Base-by-base conservation (phyloP, 2,329 filamentous ascomycete species). In the Pezicula neosporulosa region DNA sequence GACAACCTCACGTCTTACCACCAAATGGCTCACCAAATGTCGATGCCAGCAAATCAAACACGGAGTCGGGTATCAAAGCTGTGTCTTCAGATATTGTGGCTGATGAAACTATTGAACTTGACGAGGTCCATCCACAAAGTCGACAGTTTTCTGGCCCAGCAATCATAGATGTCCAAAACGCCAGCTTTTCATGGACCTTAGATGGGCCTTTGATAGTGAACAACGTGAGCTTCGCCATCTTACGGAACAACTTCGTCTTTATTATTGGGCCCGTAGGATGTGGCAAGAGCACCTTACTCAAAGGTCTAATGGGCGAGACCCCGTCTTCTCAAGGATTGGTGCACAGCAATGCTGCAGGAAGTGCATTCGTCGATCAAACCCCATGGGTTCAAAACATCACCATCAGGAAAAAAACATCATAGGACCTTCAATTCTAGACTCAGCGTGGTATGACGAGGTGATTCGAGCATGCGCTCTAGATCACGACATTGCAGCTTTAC, bases 381-480 rank as follows among this genome's bases (percentile, higher is more conserved):
- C 69, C 75, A 0, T 78, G 75, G 73, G 66, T 77, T 4, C 63
- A 66, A 4, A 77, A 77, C 51, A 66, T 61, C 1, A 71, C 69
- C 0, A 63, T 77, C 16, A 61, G 66, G 10, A 57, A 72, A 0
- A 72, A 0, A 73, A 72, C 38, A 71, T 78, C 7, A 51, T 71
- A 0, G 72, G 70, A 0, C 54, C 56, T 16, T 58, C 59, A 35
- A 67, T 68, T 1, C 77, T 72, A 47, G 72, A 85, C 27, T 70
- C 75, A 19, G 66, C 68, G 12, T 86, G 84, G 82, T 88, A 88
- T 62, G 72, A 82, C 44, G 66, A 78, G 45, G 84, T 87, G 10
- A 68, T 88, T 10, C 78, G 86, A 60, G 82, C 83, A 10, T 87
- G 84, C 62, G 83, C 83, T 1, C 69, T 88, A 5, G 70, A 77